Evolutionary conservation across 352 stramenopile species (phyloP).

Genomic region (Elongisporangium prolatum): DNA sequence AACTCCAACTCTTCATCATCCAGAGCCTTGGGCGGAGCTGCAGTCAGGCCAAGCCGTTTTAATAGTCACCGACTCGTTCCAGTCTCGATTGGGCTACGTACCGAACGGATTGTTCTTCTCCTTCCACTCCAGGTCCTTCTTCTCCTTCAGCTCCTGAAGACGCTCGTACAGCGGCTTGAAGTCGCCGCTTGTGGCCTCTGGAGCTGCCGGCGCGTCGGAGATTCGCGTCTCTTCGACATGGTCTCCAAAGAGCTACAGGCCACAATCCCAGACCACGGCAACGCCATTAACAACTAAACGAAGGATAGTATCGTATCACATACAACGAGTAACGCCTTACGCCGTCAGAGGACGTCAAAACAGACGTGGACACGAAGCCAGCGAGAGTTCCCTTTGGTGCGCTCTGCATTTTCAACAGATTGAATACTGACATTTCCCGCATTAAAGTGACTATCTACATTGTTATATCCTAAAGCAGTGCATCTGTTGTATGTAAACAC

Average conservation of each 20-base stretch:
- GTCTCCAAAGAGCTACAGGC: constrained; percentile 75
- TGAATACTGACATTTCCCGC: too few species aligned
- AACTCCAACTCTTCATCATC: constrained; percentile 86
- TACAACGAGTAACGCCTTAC: constrained; percentile 25
- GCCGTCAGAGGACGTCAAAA: constrained; percentile 81
- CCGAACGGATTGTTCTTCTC: constrained; percentile 88
- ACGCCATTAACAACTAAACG: constrained; percentile 1
- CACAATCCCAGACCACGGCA: neutral
- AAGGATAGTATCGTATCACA: neutral
- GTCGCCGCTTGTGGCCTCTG: constrained; percentile 28
- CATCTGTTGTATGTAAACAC: too few species aligned
- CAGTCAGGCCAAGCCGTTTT: neutral
- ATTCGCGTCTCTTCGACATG: constrained; percentile 83
- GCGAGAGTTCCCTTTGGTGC: constrained; percentile 31
- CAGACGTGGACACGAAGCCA: constrained; percentile 78
- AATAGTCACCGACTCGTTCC: neutral
- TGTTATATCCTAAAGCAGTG: too few species aligned
- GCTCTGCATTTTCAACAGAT: constrained; percentile 1
- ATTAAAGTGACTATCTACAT: too few species aligned
- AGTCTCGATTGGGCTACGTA: constrained; percentile 11
- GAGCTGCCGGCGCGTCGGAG: constrained; percentile 43
- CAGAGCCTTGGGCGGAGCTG: constrained; percentile 79
- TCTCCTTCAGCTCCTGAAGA: constrained; percentile 67
- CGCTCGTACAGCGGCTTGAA: constrained; percentile 82
- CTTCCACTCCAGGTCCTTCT: constrained; percentile 86